These are phyloP conservation scores for Pichia deserticola DNA, from an alignment of 805 yeast species.

Conservation along the genomic window DNA sequence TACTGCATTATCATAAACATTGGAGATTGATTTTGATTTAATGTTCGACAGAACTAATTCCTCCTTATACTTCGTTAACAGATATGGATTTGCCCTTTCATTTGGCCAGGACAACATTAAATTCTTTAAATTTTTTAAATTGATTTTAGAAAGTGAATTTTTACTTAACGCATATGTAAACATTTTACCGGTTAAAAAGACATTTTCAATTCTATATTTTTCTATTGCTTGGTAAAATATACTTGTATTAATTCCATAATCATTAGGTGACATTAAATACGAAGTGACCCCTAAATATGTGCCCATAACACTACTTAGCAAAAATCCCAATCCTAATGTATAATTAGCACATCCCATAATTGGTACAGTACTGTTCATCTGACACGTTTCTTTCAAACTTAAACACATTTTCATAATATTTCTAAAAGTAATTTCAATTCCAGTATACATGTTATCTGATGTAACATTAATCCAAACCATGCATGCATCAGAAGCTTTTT, in stretches of 20 bases:
- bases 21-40: constrained; percentile 61
- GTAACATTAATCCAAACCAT: constrained; percentile 64
- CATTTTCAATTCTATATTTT: constrained; percentile 75
- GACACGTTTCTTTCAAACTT: constrained; percentile 87
- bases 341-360: constrained; percentile 84
- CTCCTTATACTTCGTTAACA: constrained; percentile 50
- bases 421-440: constrained; percentile 50
- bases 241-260: constrained; percentile 67
- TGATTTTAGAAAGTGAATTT: constrained; percentile 3
- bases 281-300: constrained; percentile 84
- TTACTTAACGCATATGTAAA: constrained; percentile 59
- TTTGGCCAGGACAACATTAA: constrained; percentile 69
- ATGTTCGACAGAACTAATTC: constrained; percentile 59
- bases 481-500: constrained; percentile 28
- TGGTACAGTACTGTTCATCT: constrained; percentile 62
- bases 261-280: constrained; percentile 67
- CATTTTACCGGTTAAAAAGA: constrained; percentile 79
- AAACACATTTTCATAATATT: constrained; percentile 74
- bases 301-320: constrained; percentile 80
- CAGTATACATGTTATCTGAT: constrained; percentile 61
- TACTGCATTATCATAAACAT: constrained; percentile 69
- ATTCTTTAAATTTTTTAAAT: constrained; percentile 45
- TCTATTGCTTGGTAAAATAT: constrained; percentile 64
- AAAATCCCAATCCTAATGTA: constrained; percentile 77
- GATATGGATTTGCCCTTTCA: constrained; percentile 60